These are phyloP conservation scores for Trametes cubensis DNA, from an alignment of 768 basidiomycete genomes.

Conservation along the genomic window DNA sequence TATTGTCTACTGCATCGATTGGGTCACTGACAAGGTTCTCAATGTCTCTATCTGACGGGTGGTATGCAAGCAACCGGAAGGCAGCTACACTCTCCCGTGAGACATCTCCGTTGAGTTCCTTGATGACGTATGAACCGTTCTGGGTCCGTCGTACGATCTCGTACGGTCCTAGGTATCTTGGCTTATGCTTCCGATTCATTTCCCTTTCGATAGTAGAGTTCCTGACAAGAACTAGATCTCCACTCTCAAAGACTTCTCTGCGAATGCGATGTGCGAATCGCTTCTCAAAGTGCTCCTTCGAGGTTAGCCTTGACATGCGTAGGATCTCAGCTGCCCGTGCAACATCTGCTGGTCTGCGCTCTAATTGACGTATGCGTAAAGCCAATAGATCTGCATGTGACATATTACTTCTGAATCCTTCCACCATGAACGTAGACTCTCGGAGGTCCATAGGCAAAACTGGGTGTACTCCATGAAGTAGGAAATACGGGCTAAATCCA, in stretches of 20 bases:
- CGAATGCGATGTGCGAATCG: slow-evolving; percentile 18
- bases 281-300: slow-evolving; percentile 32
- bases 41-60: not conserved
- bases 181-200: slow-evolving; percentile 34
- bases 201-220: slow-evolving; percentile 39
- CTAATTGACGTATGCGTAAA: slow-evolving; percentile 29
- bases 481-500: slow-evolving; percentile 29
- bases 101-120: slow-evolving; percentile 26
- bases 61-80: slow-evolving; percentile 18
- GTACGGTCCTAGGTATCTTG: slow-evolving; percentile 43
- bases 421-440: slow-evolving; percentile 37
- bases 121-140: slow-evolving; percentile 19
- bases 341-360: slow-evolving; percentile 33
- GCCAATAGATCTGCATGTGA: slow-evolving; percentile 30
- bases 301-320: slow-evolving; percentile 24
- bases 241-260: slow-evolving; percentile 29
- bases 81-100: slow-evolving; percentile 12
- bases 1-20: not conserved
- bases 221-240: slow-evolving; percentile 39
- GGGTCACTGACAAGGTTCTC: not conserved
- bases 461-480: slow-evolving; percentile 22
- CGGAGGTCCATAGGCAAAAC: slow-evolving; percentile 37
- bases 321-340: slow-evolving; percentile 22
- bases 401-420: slow-evolving; percentile 16
- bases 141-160: slow-evolving; percentile 30